Percentiles rank a stretch among this genome's conserved stretches.
Evolutionary conservation across 179 eudicot species (phyloP).

Genomic region (Drosera spatulata): DNA sequence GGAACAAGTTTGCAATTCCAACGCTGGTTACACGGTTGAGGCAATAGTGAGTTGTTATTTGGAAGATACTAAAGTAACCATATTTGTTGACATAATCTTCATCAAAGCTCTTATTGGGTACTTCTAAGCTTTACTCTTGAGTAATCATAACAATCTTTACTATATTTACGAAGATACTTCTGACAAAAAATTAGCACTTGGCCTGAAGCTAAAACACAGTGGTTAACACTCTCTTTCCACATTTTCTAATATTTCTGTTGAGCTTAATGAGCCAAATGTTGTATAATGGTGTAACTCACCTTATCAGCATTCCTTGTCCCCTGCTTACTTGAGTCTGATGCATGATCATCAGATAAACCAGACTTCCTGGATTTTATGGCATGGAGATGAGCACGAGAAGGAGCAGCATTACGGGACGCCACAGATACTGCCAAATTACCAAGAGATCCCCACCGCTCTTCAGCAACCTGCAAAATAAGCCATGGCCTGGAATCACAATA

Average conservation of each 20-base stretch:
- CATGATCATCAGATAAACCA: slow-evolving; percentile 36
- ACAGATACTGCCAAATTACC: slow-evolving; percentile 78
- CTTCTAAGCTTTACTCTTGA: too few relatives aligned
- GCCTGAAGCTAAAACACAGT: not conserved
- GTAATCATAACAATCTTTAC: too few relatives aligned
- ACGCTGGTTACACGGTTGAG: too few relatives aligned
- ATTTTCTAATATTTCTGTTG: not conserved
- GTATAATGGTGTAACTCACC: slow-evolving; percentile 18
- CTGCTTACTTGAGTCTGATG: slow-evolving; percentile 17
- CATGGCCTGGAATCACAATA: not conserved
- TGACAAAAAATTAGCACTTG: too few relatives aligned
- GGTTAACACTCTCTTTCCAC: not conserved
- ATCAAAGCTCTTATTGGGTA: too few relatives aligned
- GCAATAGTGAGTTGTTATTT: too few relatives aligned
- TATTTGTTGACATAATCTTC: too few relatives aligned
- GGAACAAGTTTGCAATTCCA: too few relatives aligned
- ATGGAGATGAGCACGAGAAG: slow-evolving; percentile 77
- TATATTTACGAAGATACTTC: too few relatives aligned
- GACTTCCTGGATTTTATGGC: slow-evolving; percentile 53
- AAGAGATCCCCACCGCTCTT: slow-evolving; percentile 87
- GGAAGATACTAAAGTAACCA: too few relatives aligned
- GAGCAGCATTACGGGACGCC: slow-evolving; percentile 63
- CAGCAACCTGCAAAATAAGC: slow-evolving; percentile 46
- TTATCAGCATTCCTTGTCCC: slow-evolving; percentile 28
- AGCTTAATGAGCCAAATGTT: not conserved